Base-by-base conservation (phyloP, 192 early-diverging fungal species). In the Umbelopsis sp. region DNA sequence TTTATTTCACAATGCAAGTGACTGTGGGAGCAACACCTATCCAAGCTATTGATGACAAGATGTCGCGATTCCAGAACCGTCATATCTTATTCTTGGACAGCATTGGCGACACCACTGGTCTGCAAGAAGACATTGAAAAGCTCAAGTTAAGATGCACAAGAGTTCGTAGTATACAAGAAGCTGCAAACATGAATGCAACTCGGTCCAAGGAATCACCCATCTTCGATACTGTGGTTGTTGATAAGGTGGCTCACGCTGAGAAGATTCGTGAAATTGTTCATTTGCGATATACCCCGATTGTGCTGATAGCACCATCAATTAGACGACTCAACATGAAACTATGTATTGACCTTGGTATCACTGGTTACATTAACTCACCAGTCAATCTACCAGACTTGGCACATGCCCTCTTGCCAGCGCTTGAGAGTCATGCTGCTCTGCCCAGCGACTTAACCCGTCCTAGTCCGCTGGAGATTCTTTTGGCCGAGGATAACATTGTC, bases 401-500 rank as follows among this genome's bases (percentile, higher is more conserved):
- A n/a, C 89, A 89, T 73, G 87, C 91, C 24, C 75, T 93, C 56
- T 68, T 90, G 45, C 91, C 92, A 3, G 90, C 92, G 1, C 83
- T 93, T 26, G 91, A 92, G 74, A 86, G 82, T 22, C 83, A 85
- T 70, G 85, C 89, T 54, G 78, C 87, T 8, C 66, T 87, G 31
- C 84, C 88, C 4, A 85, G 83, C 45, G 83, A 89, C 74, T 75
- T 81, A 20, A 84, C 84, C 66, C 82, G 88, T 73, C 82, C 89
- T 21, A 84, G 83, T 21, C 84, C 87, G 9, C 73, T 93, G 71
- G 84, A 90, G 31, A 91, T 95, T 74, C 72, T 95, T 36, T 77
- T 95, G 41, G 93, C 90, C 2, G 94, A 94, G 77, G 94, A 94
- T 69, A 94, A 95, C 59, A 80, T 89, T 53, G 91, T 95, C 45